A percentile compares a stretch with the other conserved stretches of the same genome.
These are phyloP conservation scores for Phytophthora sp. DNA, from an alignment of 352 stramenopile genomes.

Conservation along the genomic window DNA sequence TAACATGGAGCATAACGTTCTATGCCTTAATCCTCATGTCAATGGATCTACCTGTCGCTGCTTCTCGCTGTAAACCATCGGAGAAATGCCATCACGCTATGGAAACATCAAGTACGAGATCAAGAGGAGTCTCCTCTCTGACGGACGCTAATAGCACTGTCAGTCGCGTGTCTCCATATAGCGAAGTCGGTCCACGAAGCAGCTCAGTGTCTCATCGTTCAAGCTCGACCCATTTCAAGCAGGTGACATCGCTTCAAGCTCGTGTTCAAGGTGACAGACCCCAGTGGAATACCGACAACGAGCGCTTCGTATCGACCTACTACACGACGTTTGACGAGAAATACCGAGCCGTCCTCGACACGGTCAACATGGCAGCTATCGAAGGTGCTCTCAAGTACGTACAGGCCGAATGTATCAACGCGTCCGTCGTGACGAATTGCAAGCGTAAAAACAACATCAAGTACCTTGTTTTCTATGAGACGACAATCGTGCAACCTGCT, in stretches of 20 bases:
- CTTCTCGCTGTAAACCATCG: neutral
- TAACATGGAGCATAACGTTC: slow-evolving; percentile 2
- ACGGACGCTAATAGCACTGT: no score
- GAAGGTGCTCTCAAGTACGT: slow-evolving; percentile 71
- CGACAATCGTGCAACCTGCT: slow-evolving; percentile 50
- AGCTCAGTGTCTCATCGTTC: no score
- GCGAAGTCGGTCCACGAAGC: no score
- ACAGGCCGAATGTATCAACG: slow-evolving; percentile 67
- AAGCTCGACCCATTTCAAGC: slow-evolving; percentile 29
- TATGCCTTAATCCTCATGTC: slow-evolving; percentile 2
- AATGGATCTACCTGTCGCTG: neutral
- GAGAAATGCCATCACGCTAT: slow-evolving; percentile 4
- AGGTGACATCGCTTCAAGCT: slow-evolving; percentile 53
- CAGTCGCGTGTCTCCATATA: no score
- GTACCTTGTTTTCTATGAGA: slow-evolving; percentile 74
- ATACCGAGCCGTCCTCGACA: slow-evolving; percentile 51
- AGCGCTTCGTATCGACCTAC: slow-evolving; percentile 48
- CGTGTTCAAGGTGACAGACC: slow-evolving; percentile 62
- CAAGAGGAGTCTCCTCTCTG: no score
- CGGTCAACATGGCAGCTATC: slow-evolving; percentile 58
- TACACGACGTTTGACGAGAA: slow-evolving; percentile 48
- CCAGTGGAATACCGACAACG: slow-evolving; percentile 40
- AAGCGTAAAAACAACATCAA: slow-evolving; percentile 65
- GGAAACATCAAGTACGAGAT: no score
- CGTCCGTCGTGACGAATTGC: slow-evolving; percentile 43